phyloP scores from a whole-genome alignment of 306 rosid species.

The Potentilla sterilis region DNA sequence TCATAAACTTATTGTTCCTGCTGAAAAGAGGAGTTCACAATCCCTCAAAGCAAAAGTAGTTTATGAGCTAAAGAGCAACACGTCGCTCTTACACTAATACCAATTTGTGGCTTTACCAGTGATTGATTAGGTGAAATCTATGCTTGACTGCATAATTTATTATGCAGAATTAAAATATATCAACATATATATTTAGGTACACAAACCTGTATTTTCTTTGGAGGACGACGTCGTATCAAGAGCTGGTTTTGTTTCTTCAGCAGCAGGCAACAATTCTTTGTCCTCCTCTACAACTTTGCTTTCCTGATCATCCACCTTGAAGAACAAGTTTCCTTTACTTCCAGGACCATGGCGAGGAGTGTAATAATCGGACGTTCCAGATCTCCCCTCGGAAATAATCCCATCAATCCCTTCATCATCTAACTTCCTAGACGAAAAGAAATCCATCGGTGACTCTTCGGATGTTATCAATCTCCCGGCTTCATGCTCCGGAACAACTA shows the following conservation, averaged over 20 bases:
- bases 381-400: slow-evolving; percentile 27
- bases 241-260: not conserved
- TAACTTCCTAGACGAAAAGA: slow-evolving; percentile 28
- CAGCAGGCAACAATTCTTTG: not conserved
- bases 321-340: slow-evolving; percentile 15
- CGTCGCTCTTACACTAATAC: not conserved
- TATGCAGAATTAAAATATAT: not conserved
- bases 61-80: not conserved
- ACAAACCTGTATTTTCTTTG: not conserved
- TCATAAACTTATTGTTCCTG: not conserved
- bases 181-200: not conserved
- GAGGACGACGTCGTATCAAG: not conserved
- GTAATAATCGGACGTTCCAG: slow-evolving; percentile 33
- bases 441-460: slow-evolving; percentile 27
- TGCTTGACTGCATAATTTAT: not conserved
- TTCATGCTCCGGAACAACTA: not conserved
- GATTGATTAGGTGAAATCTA: not conserved
- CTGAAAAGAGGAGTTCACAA: too few species aligned
- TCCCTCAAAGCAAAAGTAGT: not conserved
- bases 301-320: slow-evolving; percentile 5
- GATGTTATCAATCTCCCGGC: slow-evolving; percentile 20
- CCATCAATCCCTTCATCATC: slow-evolving; percentile 32
- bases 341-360: slow-evolving; percentile 30
- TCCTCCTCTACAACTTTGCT: not conserved
- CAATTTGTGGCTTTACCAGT: not conserved